Conservation (phyloP, 1,284 basidiomycete genomes). For the Filobasidium uniguttulatum region DNA sequence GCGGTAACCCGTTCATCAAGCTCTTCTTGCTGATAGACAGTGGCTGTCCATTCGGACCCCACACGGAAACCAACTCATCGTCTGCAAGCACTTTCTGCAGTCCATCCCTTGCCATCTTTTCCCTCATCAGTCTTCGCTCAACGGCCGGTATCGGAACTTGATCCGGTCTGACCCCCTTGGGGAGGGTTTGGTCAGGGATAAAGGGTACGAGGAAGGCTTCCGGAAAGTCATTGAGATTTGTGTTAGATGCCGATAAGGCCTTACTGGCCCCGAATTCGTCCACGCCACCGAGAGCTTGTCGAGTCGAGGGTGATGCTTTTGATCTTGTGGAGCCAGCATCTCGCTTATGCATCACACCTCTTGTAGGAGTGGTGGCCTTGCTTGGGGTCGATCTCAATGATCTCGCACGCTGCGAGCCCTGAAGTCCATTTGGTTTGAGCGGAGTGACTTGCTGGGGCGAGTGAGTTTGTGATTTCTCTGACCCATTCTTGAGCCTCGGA, state of each 20-base stretch:
- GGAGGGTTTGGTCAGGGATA: background rate
- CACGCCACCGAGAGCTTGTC: too few species aligned
- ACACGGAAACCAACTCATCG: background rate
- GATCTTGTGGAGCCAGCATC: too few species aligned
- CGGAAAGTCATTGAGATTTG: background rate
- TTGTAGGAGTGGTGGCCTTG: background rate
- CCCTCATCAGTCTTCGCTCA: background rate
- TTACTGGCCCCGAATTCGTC: background rate
- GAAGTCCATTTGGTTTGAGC: too few species aligned
- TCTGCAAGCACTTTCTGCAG: background rate
- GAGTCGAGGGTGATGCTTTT: too few species aligned
- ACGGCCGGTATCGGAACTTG: background rate
- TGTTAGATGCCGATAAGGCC: background rate
- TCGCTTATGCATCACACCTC: too few species aligned
- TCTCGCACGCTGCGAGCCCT: too few species aligned
- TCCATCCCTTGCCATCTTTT: background rate
- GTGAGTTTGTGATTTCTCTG: too few species aligned
- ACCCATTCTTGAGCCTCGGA: too few species aligned
- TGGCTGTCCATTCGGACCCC: background rate
- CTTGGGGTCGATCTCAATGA: too few species aligned
- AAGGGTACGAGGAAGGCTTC: conserved; percentile 2
- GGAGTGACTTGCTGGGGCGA: too few species aligned
- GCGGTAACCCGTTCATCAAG: background rate
- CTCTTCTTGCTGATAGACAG: background rate
- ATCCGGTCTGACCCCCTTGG: background rate